Evolutionary conservation across 2,329 filamentous ascomycete genomes (phyloP).

Genomic region (Hypoxylon sp.): DNA sequence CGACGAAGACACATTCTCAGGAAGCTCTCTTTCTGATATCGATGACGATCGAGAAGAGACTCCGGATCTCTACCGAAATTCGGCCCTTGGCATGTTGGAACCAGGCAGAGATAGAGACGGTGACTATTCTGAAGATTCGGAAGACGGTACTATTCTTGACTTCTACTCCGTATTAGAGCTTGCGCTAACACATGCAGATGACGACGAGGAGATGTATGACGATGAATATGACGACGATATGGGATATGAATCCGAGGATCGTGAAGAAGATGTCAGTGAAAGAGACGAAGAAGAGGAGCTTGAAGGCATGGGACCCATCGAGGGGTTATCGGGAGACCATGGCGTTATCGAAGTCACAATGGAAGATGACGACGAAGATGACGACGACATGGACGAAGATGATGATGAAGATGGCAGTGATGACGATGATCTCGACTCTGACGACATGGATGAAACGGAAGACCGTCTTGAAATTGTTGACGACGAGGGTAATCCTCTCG

Average conservation of each 20-base stretch:
- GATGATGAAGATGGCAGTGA: conserved; percentile 75
- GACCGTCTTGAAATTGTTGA: conserved; percentile 72
- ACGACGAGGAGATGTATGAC: conserved; percentile 93
- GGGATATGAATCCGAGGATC: conserved; percentile 84
- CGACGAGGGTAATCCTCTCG: conserved; percentile 71
- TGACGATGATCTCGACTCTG: conserved; percentile 73
- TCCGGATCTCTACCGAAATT: conserved; percentile 96
- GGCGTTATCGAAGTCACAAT: conserved; percentile 83
- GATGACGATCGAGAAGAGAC: conserved; percentile 93
- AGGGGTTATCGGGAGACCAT: conserved; percentile 76
- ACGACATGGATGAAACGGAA: conserved; percentile 69
- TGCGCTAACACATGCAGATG: conserved; percentile 60
- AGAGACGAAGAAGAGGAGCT: conserved; percentile 83
- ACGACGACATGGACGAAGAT: conserved; percentile 72
- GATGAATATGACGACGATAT: conserved; percentile 94
- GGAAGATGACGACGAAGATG: conserved; percentile 77
- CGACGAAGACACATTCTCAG: conserved; percentile 89
- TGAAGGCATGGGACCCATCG: conserved; percentile 87
- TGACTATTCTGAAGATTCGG: conserved; percentile 82
- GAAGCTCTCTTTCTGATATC: conserved; percentile 89
- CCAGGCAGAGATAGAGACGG: conserved; percentile 77
- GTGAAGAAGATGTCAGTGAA: conserved; percentile 90
- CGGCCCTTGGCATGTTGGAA: conserved; percentile 94
- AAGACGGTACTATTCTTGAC: conserved; percentile 66
- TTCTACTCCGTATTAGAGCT: neutral